Percentiles rank a stretch among this genome's conserved stretches.
Conservation (phyloP, 345 rosid species). For the Noccaea bulbosa region DNA sequence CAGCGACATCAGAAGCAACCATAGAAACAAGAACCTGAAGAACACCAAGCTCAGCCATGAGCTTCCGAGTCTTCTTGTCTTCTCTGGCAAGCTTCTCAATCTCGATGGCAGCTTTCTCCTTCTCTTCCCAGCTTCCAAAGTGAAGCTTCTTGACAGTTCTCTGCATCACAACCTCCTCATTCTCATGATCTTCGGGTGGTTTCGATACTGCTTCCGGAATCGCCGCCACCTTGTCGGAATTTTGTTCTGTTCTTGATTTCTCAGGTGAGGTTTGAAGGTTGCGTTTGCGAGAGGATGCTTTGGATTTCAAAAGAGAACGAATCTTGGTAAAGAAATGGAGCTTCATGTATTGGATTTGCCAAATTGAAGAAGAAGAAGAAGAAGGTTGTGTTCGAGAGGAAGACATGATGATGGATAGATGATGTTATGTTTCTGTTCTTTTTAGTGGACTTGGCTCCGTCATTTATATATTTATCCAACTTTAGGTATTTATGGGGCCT, state of each 20-base stretch:
- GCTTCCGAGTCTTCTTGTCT: conserved; percentile 58
- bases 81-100: conserved; percentile 65
- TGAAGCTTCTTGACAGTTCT: conserved; percentile 84
- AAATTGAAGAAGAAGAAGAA: conserved; percentile 47
- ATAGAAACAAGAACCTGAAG: conserved; percentile 75
- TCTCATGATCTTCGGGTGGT: conserved; percentile 37
- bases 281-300: conserved; percentile 47
- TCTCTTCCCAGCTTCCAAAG: conserved; percentile 81
- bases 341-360: conserved; percentile 51
- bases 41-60: conserved; percentile 92
- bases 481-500: conserved; percentile 34
- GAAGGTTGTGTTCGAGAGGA: conserved; percentile 46
- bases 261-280: conserved; percentile 27
- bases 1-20: conserved; percentile 49
- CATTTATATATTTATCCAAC: conserved; percentile 20
- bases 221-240: conserved; percentile 11
- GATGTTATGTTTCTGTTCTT: conserved; percentile 28
- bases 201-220: background rate
- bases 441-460: conserved; percentile 38
- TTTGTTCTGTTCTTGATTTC: conserved; percentile 33
- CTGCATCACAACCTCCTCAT: conserved; percentile 56
- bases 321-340: conserved; percentile 62
- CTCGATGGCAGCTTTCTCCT: conserved; percentile 67
- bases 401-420: conserved; percentile 37
- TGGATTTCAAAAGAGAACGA: conserved; percentile 63